These are phyloP conservation scores for Kingdonia uniflora DNA, from an alignment of 164 flowering plant species.

Conservation along the genomic window DNA sequence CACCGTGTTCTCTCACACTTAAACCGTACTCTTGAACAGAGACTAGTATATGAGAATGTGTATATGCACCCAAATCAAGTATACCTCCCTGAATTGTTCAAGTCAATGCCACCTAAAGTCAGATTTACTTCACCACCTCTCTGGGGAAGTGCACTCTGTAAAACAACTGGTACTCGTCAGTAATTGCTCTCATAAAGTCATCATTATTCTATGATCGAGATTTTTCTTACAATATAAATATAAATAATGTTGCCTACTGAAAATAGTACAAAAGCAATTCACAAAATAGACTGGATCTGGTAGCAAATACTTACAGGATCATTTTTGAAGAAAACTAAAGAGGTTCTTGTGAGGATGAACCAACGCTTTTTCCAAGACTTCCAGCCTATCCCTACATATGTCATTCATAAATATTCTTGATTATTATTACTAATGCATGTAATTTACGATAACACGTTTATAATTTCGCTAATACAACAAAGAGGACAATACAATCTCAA, in stretches of 20 bases:
- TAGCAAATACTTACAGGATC: slow-evolving; percentile 72
- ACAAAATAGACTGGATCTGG: not conserved
- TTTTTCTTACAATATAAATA: not conserved
- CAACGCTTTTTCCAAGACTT: slow-evolving; percentile 99
- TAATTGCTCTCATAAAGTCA: not conserved
- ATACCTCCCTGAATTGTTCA: slow-evolving; percentile 98
- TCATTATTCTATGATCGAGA: too few species aligned
- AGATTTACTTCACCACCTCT: slow-evolving; percentile 96
- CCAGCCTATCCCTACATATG: slow-evolving; percentile 84
- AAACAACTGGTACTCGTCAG: slow-evolving; percentile 2
- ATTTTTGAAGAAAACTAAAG: slow-evolving; percentile 94
- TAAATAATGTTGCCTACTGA: not conserved
- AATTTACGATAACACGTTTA: too few species aligned
- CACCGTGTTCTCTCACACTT: too few species aligned
- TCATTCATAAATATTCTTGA: too few species aligned
- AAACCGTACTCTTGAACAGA: too few species aligned
- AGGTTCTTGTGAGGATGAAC: slow-evolving; percentile 94
- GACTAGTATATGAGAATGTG: too few species aligned
- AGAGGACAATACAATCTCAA: too few species aligned
- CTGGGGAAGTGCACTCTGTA: slow-evolving; percentile 88
- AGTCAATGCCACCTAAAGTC: slow-evolving; percentile 95
- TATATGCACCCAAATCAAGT: too few species aligned
- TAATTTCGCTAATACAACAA: too few species aligned
- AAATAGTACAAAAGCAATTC: not conserved
- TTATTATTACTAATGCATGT: too few species aligned